Evolutionary conservation across 176 grass and related monocot species (phyloP), one percentile per base, ranked within the genome.

Genomic region (Secale cereale): DNA sequence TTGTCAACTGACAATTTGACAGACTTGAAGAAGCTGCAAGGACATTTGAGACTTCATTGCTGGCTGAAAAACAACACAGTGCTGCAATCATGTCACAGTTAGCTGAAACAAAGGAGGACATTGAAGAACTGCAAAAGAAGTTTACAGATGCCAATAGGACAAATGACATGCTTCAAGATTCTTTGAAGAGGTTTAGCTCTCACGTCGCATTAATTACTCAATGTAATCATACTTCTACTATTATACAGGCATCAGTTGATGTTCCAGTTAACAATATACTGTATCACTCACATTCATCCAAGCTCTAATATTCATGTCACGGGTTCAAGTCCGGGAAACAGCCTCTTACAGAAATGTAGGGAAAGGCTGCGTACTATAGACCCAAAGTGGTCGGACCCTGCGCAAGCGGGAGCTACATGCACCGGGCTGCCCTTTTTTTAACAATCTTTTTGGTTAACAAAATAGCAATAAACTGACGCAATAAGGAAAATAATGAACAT

Each of bases 151-250:
- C 83, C 59, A 94, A 39, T 63, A 94, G 33, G 67, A 84, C 72
- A 94, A 85, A 86, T 57, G 79, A 89, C 83, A 50, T 85, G 32
- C 89, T 91, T 94, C 89, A 91, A 89, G 89, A 91, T 70, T 90
- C 88, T 83, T 83, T 91, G 35, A 88, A 94, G 80, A 93, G 88
- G 91, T 93, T 88, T 78, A 59, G 14, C 80, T 85, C 61, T 81
- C 46, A 76, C 57, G 10, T 67, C 66, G n/a, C 10, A 20, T 74
- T 88, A 64, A 73, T 80, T 81, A 85, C 16, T 78, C 15, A 8
- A 77, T 70, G 72, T 87, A 82, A 87, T 10, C 80, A 22, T 83
- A 78, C 80, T 88, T 88, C 35, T 59, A 36, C 29, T 61, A 23
- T 46, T 70, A 46, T 70, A 31, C 25, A 77, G 64, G 16, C 31